Conservation (phyloP, 176 grass and related monocot genomes). For the Canna indica region DNA sequence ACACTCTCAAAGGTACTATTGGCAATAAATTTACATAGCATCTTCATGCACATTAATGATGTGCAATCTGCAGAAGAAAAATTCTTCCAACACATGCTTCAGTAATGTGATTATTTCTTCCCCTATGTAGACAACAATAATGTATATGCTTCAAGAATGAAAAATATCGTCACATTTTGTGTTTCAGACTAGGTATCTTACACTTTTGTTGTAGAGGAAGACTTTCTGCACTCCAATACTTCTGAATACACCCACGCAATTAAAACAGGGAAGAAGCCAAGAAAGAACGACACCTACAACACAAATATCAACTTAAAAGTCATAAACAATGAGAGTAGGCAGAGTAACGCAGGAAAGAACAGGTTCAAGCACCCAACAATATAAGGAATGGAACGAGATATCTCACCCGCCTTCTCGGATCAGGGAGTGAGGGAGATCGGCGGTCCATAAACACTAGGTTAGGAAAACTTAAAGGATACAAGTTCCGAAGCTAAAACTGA, state of each 20-base stretch:
- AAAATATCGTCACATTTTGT: background rate
- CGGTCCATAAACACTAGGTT: background rate
- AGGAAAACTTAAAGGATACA: background rate
- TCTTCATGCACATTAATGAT: background rate
- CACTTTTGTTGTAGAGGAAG: constrained; percentile 39
- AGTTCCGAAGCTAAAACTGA: background rate
- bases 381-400: background rate
- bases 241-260: constrained; percentile 67
- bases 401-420: background rate
- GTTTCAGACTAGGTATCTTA: constrained; percentile 24
- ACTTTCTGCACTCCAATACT: constrained; percentile 44
- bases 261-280: constrained; percentile 43
- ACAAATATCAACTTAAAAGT: too few relatives aligned
- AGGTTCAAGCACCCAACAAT: background rate
- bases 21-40: background rate
- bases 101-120: background rate
- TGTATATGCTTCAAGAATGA: background rate
- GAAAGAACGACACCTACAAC: constrained; percentile 59
- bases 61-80: background rate
- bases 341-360: background rate
- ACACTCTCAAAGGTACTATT: background rate
- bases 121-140: background rate
- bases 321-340: too few relatives aligned
- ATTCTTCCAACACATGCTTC: background rate
- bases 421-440: background rate